These are phyloP conservation scores for Aureobasidium uvarum DNA, from an alignment of 2,329 filamentous ascomycete species.

Conservation along the genomic window DNA sequence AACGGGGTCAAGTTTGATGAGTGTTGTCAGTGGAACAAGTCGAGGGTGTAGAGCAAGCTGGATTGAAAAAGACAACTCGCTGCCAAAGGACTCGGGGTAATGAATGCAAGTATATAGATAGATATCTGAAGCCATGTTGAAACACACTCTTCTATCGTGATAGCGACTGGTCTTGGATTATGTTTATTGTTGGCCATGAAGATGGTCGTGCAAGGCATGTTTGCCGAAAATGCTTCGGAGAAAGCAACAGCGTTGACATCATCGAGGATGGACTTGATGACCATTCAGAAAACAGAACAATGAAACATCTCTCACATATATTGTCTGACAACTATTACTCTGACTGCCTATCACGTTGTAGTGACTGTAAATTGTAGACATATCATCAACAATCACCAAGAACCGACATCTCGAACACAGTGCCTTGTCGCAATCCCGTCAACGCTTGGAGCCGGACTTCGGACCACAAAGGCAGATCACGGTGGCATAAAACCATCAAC, in stretches of 20 bases:
- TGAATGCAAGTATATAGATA: neutral
- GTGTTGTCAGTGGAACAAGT: slow-evolving; percentile 78
- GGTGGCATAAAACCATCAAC: neutral
- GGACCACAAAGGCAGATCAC: slow-evolving; percentile 19
- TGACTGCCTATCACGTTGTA: neutral
- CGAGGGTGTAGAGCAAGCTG: neutral
- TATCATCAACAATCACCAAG: neutral
- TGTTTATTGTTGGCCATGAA: neutral
- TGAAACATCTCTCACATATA: too few species aligned
- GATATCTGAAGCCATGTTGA: too few species aligned
- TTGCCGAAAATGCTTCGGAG: slow-evolving; percentile 3
- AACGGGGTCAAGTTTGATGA: slow-evolving; percentile 82
- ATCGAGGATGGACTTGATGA: neutral
- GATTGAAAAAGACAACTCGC: too few species aligned
- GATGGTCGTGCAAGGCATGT: neutral
- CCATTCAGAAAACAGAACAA: too few species aligned
- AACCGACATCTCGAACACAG: neutral
- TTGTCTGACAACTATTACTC: too few species aligned
- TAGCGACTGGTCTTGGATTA: too few species aligned
- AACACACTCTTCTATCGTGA: too few species aligned
- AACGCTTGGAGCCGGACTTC: slow-evolving; percentile 25
- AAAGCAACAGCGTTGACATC: slow-evolving; percentile 10
- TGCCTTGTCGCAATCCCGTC: neutral
- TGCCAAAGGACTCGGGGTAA: too few species aligned
- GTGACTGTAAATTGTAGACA: neutral